Percentiles rank a stretch among this genome's conserved stretches.
Conservation (phyloP, 2,329 filamentous ascomycete genomes). For the Neoscytalidium dimidiatum region DNA sequence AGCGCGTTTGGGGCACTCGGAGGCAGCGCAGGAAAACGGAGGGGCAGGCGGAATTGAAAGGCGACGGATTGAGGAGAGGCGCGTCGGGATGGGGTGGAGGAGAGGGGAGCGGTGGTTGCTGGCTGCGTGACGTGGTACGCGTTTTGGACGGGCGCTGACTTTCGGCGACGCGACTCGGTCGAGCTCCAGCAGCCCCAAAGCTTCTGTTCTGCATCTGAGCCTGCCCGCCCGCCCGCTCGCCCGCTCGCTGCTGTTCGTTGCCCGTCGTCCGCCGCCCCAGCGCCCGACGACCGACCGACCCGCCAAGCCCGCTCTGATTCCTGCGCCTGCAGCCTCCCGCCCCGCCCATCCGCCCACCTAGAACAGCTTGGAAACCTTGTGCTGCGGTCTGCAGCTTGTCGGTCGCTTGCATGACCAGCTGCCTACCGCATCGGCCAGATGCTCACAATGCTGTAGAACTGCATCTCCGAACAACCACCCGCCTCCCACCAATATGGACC, state of each 20-base stretch:
- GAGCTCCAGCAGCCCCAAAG: constrained; percentile 13
- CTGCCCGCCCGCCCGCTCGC: not conserved
- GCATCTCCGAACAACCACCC: not conserved
- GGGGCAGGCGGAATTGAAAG: not conserved
- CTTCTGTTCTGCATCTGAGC: not conserved
- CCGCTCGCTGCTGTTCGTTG: not conserved
- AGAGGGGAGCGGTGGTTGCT: constrained; percentile 9
- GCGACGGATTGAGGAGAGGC: constrained; percentile 1
- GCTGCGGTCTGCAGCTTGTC: not conserved
- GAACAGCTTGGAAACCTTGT: not conserved
- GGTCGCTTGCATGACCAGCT: not conserved
- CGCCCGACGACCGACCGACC: constrained; percentile 8
- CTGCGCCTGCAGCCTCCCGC: not conserved
- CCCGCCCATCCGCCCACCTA: not conserved
- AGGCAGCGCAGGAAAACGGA: not conserved
- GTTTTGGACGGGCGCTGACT: constrained; percentile 17
- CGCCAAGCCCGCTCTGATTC: not conserved
- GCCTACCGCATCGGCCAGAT: not conserved
- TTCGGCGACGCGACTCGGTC: constrained; percentile 18
- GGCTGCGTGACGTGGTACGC: constrained; percentile 18
- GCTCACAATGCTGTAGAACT: not conserved
- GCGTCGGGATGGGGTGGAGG: not conserved
- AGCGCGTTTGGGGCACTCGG: not conserved
- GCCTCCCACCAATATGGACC: constrained; percentile 2
- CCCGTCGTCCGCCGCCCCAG: not conserved